These are phyloP conservation scores for Esteya vermicola DNA, from an alignment of 2,329 filamentous ascomycete species.

Conservation along the genomic window DNA sequence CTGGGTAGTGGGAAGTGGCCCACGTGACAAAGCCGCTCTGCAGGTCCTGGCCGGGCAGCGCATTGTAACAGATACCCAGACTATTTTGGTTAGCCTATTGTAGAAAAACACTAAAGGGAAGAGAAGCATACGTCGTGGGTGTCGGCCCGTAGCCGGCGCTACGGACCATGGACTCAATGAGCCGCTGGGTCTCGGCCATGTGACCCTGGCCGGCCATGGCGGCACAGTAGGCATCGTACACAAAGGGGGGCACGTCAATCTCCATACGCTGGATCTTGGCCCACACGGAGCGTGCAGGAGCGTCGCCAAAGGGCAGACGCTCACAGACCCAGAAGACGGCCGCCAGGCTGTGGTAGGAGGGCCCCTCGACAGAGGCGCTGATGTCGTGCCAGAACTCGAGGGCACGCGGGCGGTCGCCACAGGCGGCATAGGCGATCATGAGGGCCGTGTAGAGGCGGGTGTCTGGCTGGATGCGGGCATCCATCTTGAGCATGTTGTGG, in stretches of 20 bases:
- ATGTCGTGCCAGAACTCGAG: conserved; percentile 77
- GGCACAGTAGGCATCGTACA: conserved; percentile 66
- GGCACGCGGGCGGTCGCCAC: conserved; percentile 50
- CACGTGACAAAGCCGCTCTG: conserved; percentile 62
- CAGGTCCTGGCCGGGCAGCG: conserved; percentile 47
- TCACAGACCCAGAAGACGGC: conserved; percentile 74
- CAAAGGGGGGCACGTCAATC: conserved; percentile 56
- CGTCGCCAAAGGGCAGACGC: conserved; percentile 39
- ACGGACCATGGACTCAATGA: conserved; percentile 52
- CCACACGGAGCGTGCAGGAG: conserved; percentile 55
- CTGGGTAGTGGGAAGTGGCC: conserved; percentile 54
- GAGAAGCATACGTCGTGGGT: conserved; percentile 49
- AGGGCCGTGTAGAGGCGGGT: conserved; percentile 71
- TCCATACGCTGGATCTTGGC: conserved; percentile 57
- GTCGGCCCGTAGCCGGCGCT: conserved; percentile 56
- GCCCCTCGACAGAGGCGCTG: conserved; percentile 69
- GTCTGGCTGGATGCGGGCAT: conserved; percentile 61
- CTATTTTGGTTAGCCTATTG: conserved; percentile 25
- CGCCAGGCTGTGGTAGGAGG: conserved; percentile 65
- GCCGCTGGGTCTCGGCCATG: conserved; percentile 50
- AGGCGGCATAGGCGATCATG: conserved; percentile 71
- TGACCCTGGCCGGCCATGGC: conserved; percentile 61
- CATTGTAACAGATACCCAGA: conserved; percentile 64
- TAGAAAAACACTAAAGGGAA: neutral
- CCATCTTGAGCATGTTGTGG: conserved; percentile 91